A percentile compares a stretch with the other conserved stretches of the same genome.
These are phyloP conservation scores for Solanum corneliomulleri DNA, from an alignment of 257 asterid genomes.

Conservation along the genomic window DNA sequence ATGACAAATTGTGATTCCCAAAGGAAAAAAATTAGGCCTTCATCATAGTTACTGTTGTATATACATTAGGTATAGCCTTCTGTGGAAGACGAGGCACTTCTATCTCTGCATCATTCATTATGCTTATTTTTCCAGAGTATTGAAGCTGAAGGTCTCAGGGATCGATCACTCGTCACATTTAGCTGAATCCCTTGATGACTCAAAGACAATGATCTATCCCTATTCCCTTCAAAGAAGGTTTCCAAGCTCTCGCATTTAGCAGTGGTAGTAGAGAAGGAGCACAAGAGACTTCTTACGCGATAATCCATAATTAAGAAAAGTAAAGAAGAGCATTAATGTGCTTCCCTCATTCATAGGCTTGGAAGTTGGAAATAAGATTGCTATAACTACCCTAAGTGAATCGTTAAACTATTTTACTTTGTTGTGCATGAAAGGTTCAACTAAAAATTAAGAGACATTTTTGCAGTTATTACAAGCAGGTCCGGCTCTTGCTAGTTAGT, in stretches of 20 bases:
- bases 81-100: too few relatives aligned
- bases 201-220: background rate
- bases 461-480: background rate
- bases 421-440: background rate
- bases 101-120: too few relatives aligned
- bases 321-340: background rate
- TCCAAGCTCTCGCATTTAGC: background rate
- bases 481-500: background rate
- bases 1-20: too few relatives aligned
- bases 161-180: background rate
- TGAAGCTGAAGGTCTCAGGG: too few relatives aligned
- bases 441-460: background rate
- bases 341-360: background rate
- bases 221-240: background rate
- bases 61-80: too few relatives aligned
- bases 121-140: too few relatives aligned
- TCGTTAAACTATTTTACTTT: background rate
- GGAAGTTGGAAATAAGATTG: background rate
- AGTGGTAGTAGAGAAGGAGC: background rate
- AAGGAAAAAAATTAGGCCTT: too few relatives aligned
- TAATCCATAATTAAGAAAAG: background rate
- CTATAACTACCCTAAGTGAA: background rate
- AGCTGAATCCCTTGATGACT: too few relatives aligned
- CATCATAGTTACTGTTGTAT: too few relatives aligned
- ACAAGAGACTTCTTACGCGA: background rate